These are phyloP conservation scores for Microcera coccophila DNA, from an alignment of 2,329 filamentous ascomycete genomes.

Conservation along the genomic window DNA sequence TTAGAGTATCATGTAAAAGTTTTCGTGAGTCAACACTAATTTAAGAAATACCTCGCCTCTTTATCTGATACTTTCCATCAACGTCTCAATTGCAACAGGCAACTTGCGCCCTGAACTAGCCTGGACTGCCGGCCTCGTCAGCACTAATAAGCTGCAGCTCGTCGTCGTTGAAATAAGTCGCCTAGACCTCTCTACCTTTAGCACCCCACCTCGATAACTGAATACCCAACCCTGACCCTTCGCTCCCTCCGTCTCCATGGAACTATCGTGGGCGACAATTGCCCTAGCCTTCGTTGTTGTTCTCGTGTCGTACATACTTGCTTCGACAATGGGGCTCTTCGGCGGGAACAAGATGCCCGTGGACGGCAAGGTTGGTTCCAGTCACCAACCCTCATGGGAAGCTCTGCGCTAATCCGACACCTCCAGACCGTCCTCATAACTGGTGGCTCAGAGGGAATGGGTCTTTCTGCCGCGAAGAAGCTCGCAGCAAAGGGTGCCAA, in stretches of 20 bases:
- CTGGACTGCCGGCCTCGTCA: too few species aligned
- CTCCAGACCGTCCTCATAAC: constrained; percentile 80
- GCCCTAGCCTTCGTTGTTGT: constrained; percentile 11
- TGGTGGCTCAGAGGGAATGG: constrained; percentile 91
- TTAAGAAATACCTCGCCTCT: too few species aligned
- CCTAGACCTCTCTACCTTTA: too few species aligned
- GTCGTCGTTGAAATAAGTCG: too few species aligned
- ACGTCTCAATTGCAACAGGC: too few species aligned
- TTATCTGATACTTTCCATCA: too few species aligned
- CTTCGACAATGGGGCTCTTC: constrained; percentile 62
- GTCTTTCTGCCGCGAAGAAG: constrained; percentile 67
- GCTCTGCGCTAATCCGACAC: constrained; percentile 3
- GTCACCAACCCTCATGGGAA: constrained; percentile 1
- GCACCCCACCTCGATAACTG: too few species aligned
- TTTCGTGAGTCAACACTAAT: too few species aligned
- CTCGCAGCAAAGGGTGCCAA: constrained; percentile 82
- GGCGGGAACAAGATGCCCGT: constrained; percentile 73
- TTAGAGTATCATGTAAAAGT: too few species aligned
- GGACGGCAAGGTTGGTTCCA: constrained; percentile 66
- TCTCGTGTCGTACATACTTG: constrained; percentile 9
- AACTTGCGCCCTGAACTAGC: too few species aligned
- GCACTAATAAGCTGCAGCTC: too few species aligned
- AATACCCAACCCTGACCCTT: too few species aligned
- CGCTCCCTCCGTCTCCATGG: constrained; percentile 15
- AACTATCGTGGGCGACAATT: constrained; percentile 14